These are phyloP conservation scores for Camellia oleifera DNA, from an alignment of 179 eudicot species.

Conservation along the genomic window DNA sequence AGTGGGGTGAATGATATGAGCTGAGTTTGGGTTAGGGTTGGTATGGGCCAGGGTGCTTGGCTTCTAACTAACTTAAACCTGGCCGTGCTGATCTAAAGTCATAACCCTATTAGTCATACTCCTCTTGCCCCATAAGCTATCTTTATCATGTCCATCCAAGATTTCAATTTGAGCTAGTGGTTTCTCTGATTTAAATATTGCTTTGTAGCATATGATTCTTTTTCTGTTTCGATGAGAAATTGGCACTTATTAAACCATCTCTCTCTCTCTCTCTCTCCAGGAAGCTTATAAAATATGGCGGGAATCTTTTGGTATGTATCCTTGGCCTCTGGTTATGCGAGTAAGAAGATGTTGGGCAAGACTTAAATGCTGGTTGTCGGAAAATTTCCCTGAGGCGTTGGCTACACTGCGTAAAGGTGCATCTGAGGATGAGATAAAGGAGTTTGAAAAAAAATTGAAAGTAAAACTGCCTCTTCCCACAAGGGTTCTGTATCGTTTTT, in stretches of 20 bases:
- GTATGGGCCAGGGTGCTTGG: background rate
- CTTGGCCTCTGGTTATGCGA: slow-evolving; percentile 78
- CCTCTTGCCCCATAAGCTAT: background rate
- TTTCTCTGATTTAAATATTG: no score
- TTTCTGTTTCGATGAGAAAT: background rate
- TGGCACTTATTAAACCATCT: background rate
- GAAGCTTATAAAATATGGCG: slow-evolving; percentile 80
- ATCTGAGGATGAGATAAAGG: slow-evolving; percentile 66
- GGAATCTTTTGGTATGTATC: slow-evolving; percentile 64
- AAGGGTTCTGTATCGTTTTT: slow-evolving; percentile 76
- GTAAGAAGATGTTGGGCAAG: slow-evolving; percentile 68
- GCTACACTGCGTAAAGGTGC: slow-evolving; percentile 66
- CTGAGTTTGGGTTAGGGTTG: background rate
- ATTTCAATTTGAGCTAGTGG: background rate
- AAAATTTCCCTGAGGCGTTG: slow-evolving; percentile 62
- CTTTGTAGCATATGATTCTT: background rate
- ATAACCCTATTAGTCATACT: background rate
- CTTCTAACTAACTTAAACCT: background rate
- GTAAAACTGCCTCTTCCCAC: slow-evolving; percentile 76
- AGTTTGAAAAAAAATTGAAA: slow-evolving; percentile 53
- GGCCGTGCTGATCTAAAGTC: background rate
- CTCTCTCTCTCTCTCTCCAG: slow-evolving; percentile 33
- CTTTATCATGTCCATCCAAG: background rate
- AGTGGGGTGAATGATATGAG: background rate
- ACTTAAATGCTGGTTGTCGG: slow-evolving; percentile 57